Conservation (phyloP, 768 basidiomycete genomes). For the Termitomyces sp. region DNA sequence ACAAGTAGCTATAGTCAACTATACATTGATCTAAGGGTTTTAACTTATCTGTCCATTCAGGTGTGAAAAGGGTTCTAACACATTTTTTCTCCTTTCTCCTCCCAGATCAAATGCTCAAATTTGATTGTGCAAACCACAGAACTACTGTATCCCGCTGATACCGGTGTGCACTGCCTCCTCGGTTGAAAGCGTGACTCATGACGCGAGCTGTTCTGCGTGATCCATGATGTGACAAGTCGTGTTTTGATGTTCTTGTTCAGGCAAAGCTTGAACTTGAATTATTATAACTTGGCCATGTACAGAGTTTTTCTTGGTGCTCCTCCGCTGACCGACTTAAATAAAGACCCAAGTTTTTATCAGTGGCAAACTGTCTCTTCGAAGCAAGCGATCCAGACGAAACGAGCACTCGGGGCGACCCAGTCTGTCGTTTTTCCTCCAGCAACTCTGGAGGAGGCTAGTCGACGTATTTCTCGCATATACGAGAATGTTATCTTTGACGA, state of each 20-base stretch:
- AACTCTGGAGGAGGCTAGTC: constrained; percentile 62
- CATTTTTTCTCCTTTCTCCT: too few species aligned
- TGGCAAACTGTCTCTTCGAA: constrained; percentile 45
- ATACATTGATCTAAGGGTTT: too few species aligned
- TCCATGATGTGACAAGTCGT: not conserved
- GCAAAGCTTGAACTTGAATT: not conserved
- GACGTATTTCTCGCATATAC: constrained; percentile 68
- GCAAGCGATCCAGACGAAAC: not conserved
- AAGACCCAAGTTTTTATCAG: constrained; percentile 31
- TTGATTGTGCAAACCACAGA: too few species aligned
- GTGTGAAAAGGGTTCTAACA: too few species aligned
- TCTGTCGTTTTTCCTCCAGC: constrained; percentile 42
- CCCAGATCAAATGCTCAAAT: too few species aligned
- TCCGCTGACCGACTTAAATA: constrained; percentile 27
- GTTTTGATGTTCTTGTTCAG: too few species aligned
- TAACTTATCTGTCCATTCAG: too few species aligned
- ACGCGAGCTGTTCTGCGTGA: not conserved
- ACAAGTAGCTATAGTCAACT: too few species aligned
- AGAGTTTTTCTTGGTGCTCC: constrained; percentile 56
- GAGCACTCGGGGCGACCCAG: constrained; percentile 10
- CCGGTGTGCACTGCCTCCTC: too few species aligned
- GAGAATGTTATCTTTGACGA: constrained; percentile 68
- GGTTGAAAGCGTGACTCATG: too few species aligned
- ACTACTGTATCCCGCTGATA: too few species aligned
- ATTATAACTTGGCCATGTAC: constrained; percentile 25